Evolutionary conservation across 1,284 basidiomycete species (phyloP).

Genomic region (Tetrapyrgos nigripes): DNA sequence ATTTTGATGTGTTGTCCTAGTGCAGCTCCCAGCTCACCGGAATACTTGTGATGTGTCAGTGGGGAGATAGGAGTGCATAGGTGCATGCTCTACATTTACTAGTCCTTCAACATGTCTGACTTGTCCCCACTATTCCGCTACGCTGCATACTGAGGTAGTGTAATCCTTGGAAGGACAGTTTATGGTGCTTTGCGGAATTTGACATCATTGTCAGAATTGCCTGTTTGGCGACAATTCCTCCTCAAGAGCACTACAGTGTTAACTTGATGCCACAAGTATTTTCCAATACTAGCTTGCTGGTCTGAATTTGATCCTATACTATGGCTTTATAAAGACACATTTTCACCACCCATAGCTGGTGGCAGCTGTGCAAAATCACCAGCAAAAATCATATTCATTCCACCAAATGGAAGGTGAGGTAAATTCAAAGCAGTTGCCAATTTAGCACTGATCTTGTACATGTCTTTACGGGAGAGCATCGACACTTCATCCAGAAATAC

Average conservation of each 20-base stretch:
- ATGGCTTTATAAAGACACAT: constrained; percentile 5
- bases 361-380: constrained; percentile 23
- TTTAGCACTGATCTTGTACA: constrained; percentile 17
- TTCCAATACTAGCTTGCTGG: constrained; percentile 34
- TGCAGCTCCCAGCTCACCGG: too few species aligned
- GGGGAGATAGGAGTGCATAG: too few species aligned
- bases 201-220: not conserved
- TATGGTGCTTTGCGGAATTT: constrained; percentile 33
- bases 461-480: constrained; percentile 19
- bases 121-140: too few species aligned
- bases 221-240: not conserved
- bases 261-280: constrained; percentile 41
- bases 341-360: constrained; percentile 14
- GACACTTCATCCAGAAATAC: constrained; percentile 27
- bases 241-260: constrained; percentile 21
- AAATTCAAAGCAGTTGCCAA: not conserved
- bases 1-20: too few species aligned
- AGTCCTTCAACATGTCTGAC: too few species aligned
- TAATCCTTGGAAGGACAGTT: too few species aligned
- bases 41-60: too few species aligned
- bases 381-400: constrained; percentile 23
- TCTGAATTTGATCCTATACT: not conserved
- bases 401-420: constrained; percentile 14
- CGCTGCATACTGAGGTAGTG: too few species aligned
- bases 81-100: too few species aligned